Evolutionary conservation across 108 stramenopile genomes (phyloP).

Genomic region (Bacterosira constricta): DNA sequence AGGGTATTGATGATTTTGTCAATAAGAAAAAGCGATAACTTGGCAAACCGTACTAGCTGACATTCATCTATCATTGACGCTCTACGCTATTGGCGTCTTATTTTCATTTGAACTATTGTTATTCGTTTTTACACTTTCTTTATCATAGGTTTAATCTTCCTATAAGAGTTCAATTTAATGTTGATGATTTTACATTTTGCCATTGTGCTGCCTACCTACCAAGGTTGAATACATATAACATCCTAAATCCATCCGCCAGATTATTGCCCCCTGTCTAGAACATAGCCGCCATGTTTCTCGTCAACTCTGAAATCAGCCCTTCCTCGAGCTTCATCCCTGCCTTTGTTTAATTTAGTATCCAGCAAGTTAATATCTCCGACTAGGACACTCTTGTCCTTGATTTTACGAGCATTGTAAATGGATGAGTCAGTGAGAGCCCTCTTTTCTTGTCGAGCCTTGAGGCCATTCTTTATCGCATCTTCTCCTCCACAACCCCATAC

Average conservation of each 20-base stretch:
- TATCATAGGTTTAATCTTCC: too few relatives aligned
- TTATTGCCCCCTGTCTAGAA: constrained; percentile 38
- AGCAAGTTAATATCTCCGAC: constrained; percentile 45
- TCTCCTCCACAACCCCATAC: constrained; percentile 51
- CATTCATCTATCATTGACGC: background rate
- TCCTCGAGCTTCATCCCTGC: constrained; percentile 38
- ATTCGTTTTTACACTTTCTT: constrained; percentile 1
- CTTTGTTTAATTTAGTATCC: constrained; percentile 45
- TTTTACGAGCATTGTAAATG: constrained; percentile 38
- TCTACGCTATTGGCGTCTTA: background rate
- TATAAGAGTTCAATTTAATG: too few relatives aligned
- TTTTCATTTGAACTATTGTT: background rate
- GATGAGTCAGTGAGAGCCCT: constrained; percentile 32
- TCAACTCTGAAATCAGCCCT: constrained; percentile 45
- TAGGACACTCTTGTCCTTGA: constrained; percentile 43
- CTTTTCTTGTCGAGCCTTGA: constrained; percentile 27
- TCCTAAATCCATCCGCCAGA: too few relatives aligned
- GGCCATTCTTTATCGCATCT: constrained; percentile 30
- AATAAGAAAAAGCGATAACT: constrained; percentile 41
- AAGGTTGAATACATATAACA: too few relatives aligned
- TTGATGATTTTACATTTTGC: too few relatives aligned
- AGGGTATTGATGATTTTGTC: constrained; percentile 65
- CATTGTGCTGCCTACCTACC: too few relatives aligned
- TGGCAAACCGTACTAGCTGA: too few relatives aligned
- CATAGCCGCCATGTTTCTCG: constrained; percentile 48